Conservation (phyloP, 257 asterid species). For the Solanum tarapatanum region DNA sequence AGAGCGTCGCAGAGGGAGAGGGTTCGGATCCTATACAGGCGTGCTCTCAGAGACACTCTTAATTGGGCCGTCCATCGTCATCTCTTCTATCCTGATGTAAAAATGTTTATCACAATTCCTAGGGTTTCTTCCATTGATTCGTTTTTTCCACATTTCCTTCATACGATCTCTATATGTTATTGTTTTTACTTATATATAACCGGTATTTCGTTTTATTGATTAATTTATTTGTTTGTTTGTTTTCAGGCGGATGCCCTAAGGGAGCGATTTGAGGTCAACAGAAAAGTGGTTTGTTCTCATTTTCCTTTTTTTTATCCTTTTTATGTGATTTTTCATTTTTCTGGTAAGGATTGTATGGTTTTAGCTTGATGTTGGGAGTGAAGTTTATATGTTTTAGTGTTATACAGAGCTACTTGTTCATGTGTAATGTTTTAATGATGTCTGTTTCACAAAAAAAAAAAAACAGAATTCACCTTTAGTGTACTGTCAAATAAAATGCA, state of each 20-base stretch:
- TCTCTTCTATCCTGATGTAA: constrained; percentile 84
- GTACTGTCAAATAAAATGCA: neutral
- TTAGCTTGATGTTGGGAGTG: neutral
- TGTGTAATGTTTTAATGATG: neutral
- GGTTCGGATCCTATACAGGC: constrained; percentile 85
- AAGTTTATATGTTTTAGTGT: neutral
- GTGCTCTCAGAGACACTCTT: constrained; percentile 92
- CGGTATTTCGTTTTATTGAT: neutral
- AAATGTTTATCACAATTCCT: neutral
- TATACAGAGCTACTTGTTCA: neutral
- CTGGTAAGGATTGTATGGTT: neutral
- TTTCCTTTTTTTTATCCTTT: neutral
- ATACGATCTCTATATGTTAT: neutral
- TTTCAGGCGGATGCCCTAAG: constrained; percentile 78
- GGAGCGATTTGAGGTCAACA: constrained; percentile 71
- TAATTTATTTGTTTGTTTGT: neutral
- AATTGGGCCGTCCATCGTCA: constrained; percentile 99
- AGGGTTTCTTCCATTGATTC: constrained; percentile 23
- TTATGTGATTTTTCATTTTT: neutral
- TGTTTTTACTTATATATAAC: neutral
- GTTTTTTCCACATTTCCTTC: constrained; percentile 11
- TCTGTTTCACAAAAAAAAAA: neutral
- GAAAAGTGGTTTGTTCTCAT: constrained; percentile 41
- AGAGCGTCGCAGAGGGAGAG: constrained; percentile 96
- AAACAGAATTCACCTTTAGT: neutral